Evolutionary conservation across 1,284 basidiomycete genomes (phyloP).

Genomic region (Ganoderma meredithae): DNA sequence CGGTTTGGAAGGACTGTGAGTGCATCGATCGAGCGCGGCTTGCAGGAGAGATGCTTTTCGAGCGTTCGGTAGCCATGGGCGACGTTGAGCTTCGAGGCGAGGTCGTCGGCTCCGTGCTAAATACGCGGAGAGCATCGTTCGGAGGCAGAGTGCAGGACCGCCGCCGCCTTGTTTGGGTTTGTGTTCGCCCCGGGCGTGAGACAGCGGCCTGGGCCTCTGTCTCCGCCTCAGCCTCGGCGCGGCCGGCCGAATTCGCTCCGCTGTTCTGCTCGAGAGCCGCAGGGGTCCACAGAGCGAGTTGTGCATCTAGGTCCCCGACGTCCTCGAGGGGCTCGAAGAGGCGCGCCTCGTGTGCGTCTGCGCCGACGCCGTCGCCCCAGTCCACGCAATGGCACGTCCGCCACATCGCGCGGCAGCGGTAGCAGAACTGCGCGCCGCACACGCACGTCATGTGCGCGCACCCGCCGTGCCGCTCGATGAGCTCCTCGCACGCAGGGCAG

Average conservation of each 20-base stretch:
- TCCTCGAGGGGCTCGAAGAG: conserved; percentile 38
- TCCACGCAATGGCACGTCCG: conserved; percentile 50
- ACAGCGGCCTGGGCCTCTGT: background rate
- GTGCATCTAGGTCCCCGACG: conserved; percentile 13
- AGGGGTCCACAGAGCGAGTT: conserved; percentile 22
- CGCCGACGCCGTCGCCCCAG: conserved; percentile 48
- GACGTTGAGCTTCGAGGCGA: background rate
- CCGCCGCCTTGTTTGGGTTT: background rate
- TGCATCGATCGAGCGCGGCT: background rate
- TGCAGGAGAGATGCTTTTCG: conserved; percentile 8
- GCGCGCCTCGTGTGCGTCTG: conserved; percentile 44
- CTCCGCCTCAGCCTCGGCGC: background rate
- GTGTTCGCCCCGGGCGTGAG: background rate
- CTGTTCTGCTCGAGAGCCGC: conserved; percentile 12
- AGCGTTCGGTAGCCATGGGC: background rate
- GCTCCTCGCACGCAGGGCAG: conserved; percentile 50
- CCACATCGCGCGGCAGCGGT: conserved; percentile 49
- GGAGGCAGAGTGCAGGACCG: conserved; percentile 6
- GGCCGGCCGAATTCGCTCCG: background rate
- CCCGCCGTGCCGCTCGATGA: conserved; percentile 51
- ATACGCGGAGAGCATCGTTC: background rate
- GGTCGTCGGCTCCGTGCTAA: background rate
- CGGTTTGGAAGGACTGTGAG: conserved; percentile 5
- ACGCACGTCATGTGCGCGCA: conserved; percentile 58
- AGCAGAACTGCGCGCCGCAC: conserved; percentile 55